A percentile compares a stretch with the other conserved stretches of the same genome.
Conservation (phyloP, 177 flowering plant genomes). For the Vitis hybrid region DNA sequence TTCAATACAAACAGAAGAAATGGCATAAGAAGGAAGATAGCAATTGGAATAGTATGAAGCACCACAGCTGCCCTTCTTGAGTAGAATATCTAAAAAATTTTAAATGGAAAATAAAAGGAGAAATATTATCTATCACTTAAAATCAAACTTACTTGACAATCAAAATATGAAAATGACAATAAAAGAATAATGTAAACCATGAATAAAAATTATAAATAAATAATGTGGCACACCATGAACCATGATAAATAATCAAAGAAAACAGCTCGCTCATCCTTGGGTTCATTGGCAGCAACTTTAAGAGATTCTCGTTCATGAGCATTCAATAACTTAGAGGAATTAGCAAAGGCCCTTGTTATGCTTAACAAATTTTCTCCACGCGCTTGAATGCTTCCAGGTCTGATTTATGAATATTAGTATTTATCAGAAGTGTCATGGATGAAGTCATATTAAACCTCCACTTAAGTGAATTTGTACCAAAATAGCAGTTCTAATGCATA, state of each 20-base stretch:
- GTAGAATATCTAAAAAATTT: constrained; percentile 62
- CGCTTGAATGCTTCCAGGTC: constrained; percentile 99
- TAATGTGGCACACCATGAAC: constrained; percentile 61
- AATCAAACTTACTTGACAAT: background rate
- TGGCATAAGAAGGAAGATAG: constrained; percentile 63
- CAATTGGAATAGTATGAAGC: constrained; percentile 72
- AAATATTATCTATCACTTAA: background rate
- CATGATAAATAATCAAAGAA: constrained; percentile 84
- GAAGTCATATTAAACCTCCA: constrained; percentile 11
- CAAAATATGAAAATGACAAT: background rate
- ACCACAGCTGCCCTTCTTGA: constrained; percentile 57
- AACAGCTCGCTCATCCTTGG: constrained; percentile 57
- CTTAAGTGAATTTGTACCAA: constrained; percentile 46
- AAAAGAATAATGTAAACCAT: background rate
- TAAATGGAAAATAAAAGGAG: constrained; percentile 6
- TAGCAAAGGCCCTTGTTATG: constrained; percentile 68
- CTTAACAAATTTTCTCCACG: constrained; percentile 93
- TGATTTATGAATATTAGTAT: constrained; percentile 27
- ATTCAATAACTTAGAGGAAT: constrained; percentile 57
- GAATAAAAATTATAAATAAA: background rate
- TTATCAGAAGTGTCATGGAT: constrained; percentile 18
- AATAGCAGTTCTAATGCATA: constrained; percentile 71
- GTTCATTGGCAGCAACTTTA: constrained; percentile 20
- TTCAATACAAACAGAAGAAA: constrained; percentile 37
- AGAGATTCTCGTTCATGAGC: constrained; percentile 40